These are phyloP conservation scores for Eucalyptus pumila DNA, from an alignment of 345 rosid species.

Conservation along the genomic window DNA sequence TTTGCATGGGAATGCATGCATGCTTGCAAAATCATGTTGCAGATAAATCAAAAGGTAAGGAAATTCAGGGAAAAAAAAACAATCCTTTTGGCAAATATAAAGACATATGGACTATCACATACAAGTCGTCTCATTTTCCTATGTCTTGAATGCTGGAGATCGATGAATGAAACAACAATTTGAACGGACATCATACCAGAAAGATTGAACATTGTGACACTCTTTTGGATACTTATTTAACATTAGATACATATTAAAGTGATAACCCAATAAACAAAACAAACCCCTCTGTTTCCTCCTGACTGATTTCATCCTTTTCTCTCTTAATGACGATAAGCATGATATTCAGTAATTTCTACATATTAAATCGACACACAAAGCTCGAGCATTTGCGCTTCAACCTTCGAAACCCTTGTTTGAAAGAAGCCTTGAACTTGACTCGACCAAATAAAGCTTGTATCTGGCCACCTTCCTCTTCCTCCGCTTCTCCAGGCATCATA, in stretches of 20 bases:
- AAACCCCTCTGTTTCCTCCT: background rate
- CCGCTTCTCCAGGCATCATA: no score
- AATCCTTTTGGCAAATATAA: no score
- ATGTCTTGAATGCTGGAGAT: background rate
- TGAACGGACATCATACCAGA: rapidly evolving
- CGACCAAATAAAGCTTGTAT: background rate
- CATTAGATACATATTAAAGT: background rate
- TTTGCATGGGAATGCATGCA: background rate
- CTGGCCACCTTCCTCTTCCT: background rate
- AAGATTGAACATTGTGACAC: no score
- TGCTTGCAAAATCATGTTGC: no score
- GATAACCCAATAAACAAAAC: background rate
- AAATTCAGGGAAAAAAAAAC: no score
- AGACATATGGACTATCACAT: no score
- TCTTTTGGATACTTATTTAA: no score
- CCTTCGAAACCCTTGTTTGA: background rate
- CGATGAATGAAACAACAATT: background rate
- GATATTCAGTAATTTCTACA: background rate
- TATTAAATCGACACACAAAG: background rate
- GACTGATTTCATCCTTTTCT: background rate
- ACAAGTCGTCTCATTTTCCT: background rate
- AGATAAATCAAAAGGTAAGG: no score
- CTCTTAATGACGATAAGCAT: background rate
- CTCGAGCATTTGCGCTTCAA: background rate
- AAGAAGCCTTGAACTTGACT: background rate